Conservation (phyloP, 805 yeast genomes). For the Candida boleticola region DNA sequence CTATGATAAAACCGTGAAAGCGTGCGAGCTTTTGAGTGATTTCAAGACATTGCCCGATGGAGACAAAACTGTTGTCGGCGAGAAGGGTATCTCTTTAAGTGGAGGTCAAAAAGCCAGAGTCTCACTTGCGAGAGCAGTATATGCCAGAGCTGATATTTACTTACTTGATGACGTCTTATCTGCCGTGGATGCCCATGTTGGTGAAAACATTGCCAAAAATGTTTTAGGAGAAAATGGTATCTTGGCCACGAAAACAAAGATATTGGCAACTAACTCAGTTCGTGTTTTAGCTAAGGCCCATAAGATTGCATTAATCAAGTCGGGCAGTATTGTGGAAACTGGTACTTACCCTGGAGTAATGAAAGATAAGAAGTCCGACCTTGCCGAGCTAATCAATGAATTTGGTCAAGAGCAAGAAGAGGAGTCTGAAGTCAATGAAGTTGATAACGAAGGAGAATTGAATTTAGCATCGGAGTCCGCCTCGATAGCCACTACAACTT, state of each 20-base stretch:
- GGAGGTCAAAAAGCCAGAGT: slow-evolving; percentile 45
- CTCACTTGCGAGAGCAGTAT: slow-evolving; percentile 41
- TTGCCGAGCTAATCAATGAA: slow-evolving; percentile 30
- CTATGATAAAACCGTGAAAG: slow-evolving; percentile 32
- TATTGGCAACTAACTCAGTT: slow-evolving; percentile 40
- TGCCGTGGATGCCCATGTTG: slow-evolving; percentile 46
- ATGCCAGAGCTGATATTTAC: slow-evolving; percentile 38
- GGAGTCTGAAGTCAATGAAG: slow-evolving; percentile 8
- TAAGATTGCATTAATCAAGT: slow-evolving; percentile 28
- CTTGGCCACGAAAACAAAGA: slow-evolving; percentile 30
- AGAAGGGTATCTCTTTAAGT: slow-evolving; percentile 40
- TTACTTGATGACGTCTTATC: slow-evolving; percentile 39
- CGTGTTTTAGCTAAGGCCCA: slow-evolving; percentile 35
- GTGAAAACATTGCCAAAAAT: slow-evolving; percentile 29
- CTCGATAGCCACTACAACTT: slow-evolving; percentile 10
- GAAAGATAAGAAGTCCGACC: slow-evolving; percentile 28
- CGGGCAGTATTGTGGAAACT: slow-evolving; percentile 31
- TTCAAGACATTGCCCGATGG: slow-evolving; percentile 37
- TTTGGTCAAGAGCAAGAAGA: slow-evolving; percentile 20
- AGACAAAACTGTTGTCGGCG: slow-evolving; percentile 40
- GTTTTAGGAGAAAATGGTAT: slow-evolving; percentile 32
- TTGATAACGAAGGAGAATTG: slow-evolving; percentile 5
- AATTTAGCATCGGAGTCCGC: slow-evolving; percentile 11
- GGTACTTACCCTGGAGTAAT: slow-evolving; percentile 52
- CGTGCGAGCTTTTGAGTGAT: slow-evolving; percentile 37